Evolutionary conservation across 2,329 filamentous ascomycete species (phyloP), one percentile per base, ranked within the genome.

Genomic region (Fonsecaea pedrosoi): DNA sequence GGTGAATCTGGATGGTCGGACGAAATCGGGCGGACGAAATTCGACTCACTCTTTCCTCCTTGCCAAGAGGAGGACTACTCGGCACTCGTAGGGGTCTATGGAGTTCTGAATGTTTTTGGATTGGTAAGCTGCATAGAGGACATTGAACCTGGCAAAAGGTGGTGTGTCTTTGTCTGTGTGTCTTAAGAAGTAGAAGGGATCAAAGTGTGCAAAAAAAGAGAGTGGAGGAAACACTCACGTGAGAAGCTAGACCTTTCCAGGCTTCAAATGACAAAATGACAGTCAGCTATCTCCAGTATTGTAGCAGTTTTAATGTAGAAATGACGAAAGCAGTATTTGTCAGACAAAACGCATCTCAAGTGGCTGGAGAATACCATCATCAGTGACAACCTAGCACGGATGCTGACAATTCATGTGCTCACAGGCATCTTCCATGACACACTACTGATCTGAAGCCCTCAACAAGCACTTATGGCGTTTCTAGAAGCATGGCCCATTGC

Each of bases 11-110:
- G 18, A 25, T 12, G 8, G 7, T 12, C 45, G 45, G 45, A 9
- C 45, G 45, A 50, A 50, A 50, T 50, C 45, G 45, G 45, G 21
- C 45, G 45, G 45, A 50, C 45, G 45, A 50, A 50, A 50, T 12
- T 4, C 8, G 18, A 21, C 45, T 50, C 18, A 3, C 6, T 8
- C 45, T 10, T n/a, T 50, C 45, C 9, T 9, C 45, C 9, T 50
- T 9, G 18, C 18, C n/a, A 50, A 50, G 21, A 50, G 21, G 7
- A 25, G 18, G 45, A n/a, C 45, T 50, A 3, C 45, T n/a, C n/a
- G n/a, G n/a, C n/a, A n/a, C n/a, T 25, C 7, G 18, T 42, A n/a
- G 40, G 15, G 18, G 40, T 42, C 40, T 7, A 25, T 25, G 25
- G 25, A 2, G 25, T 25, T 25, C 25, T 42, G 40, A 50, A 10